These are phyloP conservation scores for Capsella rubella DNA, from an alignment of 441 rosid species.

Conservation along the genomic window DNA sequence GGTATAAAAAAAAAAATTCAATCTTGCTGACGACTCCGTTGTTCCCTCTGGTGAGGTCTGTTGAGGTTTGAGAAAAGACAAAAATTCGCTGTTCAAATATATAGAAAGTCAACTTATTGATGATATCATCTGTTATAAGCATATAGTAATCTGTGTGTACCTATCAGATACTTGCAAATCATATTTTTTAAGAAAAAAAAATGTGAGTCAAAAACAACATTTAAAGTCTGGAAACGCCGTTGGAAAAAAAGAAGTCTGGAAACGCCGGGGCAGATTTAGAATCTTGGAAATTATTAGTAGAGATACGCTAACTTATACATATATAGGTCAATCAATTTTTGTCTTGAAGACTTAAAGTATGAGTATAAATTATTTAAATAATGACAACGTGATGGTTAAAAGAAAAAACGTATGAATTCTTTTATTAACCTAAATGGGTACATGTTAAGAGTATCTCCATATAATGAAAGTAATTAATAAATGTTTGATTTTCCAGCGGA, in stretches of 20 bases:
- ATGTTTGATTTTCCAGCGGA: too few relatives aligned
- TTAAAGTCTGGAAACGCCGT: conserved; percentile 37
- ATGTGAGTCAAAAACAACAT: conserved; percentile 23
- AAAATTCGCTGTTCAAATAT: conserved; percentile 4
- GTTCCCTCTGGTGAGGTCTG: conserved; percentile 39
- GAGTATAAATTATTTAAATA: too few relatives aligned
- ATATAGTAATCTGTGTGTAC: conserved; percentile 17
- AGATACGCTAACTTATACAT: too few relatives aligned
- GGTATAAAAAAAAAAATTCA: background rate
- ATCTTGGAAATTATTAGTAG: background rate
- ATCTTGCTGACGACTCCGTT: conserved; percentile 21
- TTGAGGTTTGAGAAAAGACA: conserved; percentile 42
- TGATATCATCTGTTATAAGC: conserved; percentile 24
- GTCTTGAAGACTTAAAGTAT: too few relatives aligned
- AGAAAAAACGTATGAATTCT: too few relatives aligned
- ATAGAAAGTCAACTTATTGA: conserved; percentile 39
- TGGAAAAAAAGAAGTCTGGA: conserved; percentile 16
- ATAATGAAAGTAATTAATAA: background rate
- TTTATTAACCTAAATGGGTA: too few relatives aligned
- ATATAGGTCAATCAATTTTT: too few relatives aligned
- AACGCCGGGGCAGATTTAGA: conserved; percentile 38
- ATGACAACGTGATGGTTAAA: too few relatives aligned
- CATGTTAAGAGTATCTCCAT: background rate
- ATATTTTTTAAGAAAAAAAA: background rate
- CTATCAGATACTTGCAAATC: conserved; percentile 28